Base-by-base conservation (phyloP, 2,329 filamentous ascomycete species). In the Penicillium sp. region DNA sequence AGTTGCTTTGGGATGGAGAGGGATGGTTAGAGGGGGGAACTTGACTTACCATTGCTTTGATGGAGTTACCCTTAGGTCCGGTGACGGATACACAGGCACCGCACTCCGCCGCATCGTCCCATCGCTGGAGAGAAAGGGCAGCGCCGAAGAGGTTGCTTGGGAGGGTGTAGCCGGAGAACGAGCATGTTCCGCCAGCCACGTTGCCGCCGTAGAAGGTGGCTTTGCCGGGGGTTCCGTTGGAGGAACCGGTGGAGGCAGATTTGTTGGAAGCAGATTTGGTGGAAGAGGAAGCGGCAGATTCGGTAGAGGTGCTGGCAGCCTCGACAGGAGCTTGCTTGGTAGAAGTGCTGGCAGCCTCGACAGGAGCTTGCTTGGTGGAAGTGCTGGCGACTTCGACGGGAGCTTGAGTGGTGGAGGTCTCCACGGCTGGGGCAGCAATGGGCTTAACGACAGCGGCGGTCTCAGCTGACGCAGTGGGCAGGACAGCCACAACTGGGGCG, bases 111-210 rank as follows among this genome's bases (percentile, higher is more conserved):
- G 81, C 78, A 51, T 69, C 50, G 31, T 67, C 59, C 87, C 87
- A 89, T 63, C 80, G 81, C 3, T 78, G 74, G 39, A 55, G 80
- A 0, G 85, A 84, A 49, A 86, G 79, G 2, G 87, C 87, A 10
- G 85, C 86, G 54, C 87, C 87, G 64, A 67, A 73, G 55, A 88
- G 71, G 13, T 77, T 76, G 11, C 80, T 76, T 7, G 86, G 85
- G 27, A 89, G 75, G 3, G 80, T 85, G 75, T 87, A 88, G 50
- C 79, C 82, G 8, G 78, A 76, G 77, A 89, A 88, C 13, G 82
- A 84, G 73, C 87, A 90, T 57, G 79, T 80, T 60, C 87, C 87
- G 39, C 85, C 85, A 5, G 73, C 70, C 2, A 85, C 68, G 68
- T 84, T 82, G 31, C 83, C 82, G 33, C 80, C 79, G 65, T 85